Evolutionary conservation across 768 basidiomycete genomes (phyloP).

Genomic region (Chalciporus chontae): DNA sequence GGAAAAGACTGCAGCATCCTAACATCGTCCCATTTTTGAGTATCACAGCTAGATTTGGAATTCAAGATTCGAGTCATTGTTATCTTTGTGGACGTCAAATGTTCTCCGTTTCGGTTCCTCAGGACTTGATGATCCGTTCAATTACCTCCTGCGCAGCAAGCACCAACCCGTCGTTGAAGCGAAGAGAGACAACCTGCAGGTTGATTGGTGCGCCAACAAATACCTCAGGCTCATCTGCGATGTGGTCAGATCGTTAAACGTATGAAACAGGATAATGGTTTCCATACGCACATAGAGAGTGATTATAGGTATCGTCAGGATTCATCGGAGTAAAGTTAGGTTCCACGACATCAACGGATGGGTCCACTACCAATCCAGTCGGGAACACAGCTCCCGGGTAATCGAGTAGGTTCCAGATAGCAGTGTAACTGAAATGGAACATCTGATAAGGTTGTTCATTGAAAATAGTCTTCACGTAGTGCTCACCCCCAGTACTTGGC

Average conservation of each 20-base stretch:
- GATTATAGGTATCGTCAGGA: conserved; percentile 9
- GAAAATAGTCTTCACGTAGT: not conserved
- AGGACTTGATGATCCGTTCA: conserved; percentile 24
- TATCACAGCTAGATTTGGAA: too few relatives aligned
- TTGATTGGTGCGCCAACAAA: conserved; percentile 18
- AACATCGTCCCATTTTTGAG: too few relatives aligned
- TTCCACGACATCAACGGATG: conserved; percentile 14
- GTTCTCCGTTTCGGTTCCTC: not conserved
- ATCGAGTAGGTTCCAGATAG: conserved; percentile 38
- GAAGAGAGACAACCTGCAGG: conserved; percentile 22
- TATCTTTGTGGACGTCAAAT: too few relatives aligned
- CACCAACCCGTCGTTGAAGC: conserved; percentile 27
- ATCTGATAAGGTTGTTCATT: too few relatives aligned
- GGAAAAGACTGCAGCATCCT: too few relatives aligned
- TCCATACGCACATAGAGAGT: conserved; percentile 15
- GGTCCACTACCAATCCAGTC: conserved; percentile 26
- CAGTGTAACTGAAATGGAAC: conserved; percentile 28
- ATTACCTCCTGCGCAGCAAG: conserved; percentile 24
- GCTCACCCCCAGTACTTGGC: conserved; percentile 30
- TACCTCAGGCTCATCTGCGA: conserved; percentile 19
- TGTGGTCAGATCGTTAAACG: not conserved
- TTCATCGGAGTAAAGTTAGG: conserved; percentile 11
- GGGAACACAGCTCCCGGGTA: conserved; percentile 39
- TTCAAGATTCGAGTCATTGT: too few relatives aligned
- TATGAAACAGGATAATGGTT: not conserved